phyloP scores from a whole-genome alignment of 306 rosid species.

The Spatholobus suberectus region DNA sequence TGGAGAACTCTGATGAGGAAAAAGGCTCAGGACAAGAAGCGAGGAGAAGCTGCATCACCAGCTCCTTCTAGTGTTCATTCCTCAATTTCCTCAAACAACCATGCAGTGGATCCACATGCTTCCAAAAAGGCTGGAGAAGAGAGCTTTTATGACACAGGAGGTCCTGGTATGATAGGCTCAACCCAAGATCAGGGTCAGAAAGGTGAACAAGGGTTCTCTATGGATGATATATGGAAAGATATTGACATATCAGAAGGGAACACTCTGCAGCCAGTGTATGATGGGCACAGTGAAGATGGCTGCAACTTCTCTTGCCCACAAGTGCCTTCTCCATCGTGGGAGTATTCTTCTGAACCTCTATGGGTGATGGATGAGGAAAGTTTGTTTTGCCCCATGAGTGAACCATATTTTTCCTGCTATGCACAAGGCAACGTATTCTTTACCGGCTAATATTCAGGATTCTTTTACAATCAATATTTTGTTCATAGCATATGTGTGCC shows the following conservation, averaged over 20 bases:
- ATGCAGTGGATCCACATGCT: slow-evolving; percentile 52
- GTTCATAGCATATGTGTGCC: slow-evolving; percentile 55
- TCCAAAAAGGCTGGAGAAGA: slow-evolving; percentile 63
- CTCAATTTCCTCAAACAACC: slow-evolving; percentile 58
- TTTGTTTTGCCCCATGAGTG: slow-evolving; percentile 53
- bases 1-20: slow-evolving; percentile 98
- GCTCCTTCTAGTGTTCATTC: slow-evolving; percentile 51
- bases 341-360: slow-evolving; percentile 56
- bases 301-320: slow-evolving; percentile 55
- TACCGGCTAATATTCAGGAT: slow-evolving; percentile 66
- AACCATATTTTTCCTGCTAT: slow-evolving; percentile 55
- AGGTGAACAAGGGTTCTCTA: slow-evolving; percentile 49
- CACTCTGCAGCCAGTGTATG: slow-evolving; percentile 42
- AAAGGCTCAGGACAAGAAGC: slow-evolving; percentile 79
- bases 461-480: slow-evolving; percentile 54
- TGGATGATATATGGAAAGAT: slow-evolving; percentile 98
- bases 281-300: slow-evolving; percentile 47
- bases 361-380: slow-evolving; percentile 76
- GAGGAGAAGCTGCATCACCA: slow-evolving; percentile 38
- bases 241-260: slow-evolving; percentile 62
- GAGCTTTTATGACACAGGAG: slow-evolving; percentile 89
- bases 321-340: slow-evolving; percentile 62
- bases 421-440: slow-evolving; percentile 48
- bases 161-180: slow-evolving; percentile 34
- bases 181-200: slow-evolving; percentile 43